Evolutionary conservation across 2,329 filamentous ascomycete genomes (phyloP), one percentile per base, ranked within the genome.

Genomic region (Colletotrichum caudatum): DNA sequence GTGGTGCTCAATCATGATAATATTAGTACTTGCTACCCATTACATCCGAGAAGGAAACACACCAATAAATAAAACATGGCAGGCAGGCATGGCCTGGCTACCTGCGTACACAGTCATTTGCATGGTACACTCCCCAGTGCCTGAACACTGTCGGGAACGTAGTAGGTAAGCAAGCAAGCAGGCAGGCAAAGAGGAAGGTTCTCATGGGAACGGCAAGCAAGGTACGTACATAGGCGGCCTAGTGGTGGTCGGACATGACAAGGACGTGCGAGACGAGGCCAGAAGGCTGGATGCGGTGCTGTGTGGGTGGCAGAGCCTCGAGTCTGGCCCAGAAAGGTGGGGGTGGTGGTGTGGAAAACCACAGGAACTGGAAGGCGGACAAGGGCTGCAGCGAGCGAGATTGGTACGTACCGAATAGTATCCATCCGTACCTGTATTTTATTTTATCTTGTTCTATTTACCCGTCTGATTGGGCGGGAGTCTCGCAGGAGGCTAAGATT

Each of bases 401-500:
- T 9, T 18, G 35, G 54, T 46, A 61, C 46, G 50, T 64, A 46
- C 7, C 4, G 12, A 14, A 11, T 7, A 37, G 35, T 37, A 37
- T 37, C 35, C 9, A 37, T 11, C 35, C 29, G 29, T 37, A 37
- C 35, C 35, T 37, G 29, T 29, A 37, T 37, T 37, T 37, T 14
- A 16, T 16, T 44, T 5, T 8, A 46, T 37, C 9, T 37, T 14
- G 5, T 16, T 44, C 1, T 8, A 46, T 9, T 18, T 18, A 18
- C 39, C 20, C 62, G 35, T 51, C 39, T 64, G 58, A 69, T 69
- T 71, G 59, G 64, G 60, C 23, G 26, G n/a, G 48, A 29, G 23
- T 33, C 8, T 46, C n/a, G 29, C 54, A 62, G 37, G 37, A 54
- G 37, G 29, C 33, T 64, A 41, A 72, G 60, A 72, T 69, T 72